A percentile compares a stretch with the other conserved stretches of the same genome.
phyloP scores from a whole-genome alignment of 1,139 yeast genomes.

The Magnusiomyces tetraspermus region DNA sequence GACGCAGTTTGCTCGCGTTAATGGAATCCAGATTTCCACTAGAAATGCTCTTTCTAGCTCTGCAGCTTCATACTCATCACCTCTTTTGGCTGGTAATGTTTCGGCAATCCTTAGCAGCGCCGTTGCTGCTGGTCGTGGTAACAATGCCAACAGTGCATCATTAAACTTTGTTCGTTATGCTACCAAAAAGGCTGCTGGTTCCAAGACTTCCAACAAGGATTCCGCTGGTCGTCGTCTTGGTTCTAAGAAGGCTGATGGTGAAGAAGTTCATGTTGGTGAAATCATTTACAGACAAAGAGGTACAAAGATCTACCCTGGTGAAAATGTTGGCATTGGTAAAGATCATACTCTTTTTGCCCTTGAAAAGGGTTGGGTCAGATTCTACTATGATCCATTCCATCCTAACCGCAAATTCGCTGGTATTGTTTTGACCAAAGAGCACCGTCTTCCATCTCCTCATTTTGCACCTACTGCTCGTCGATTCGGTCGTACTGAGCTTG shows the following conservation, averaged over 20 bases:
- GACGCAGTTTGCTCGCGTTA: conserved; percentile 3
- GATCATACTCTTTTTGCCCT: conserved; percentile 88
- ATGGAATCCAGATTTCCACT: background rate
- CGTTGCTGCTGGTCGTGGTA: background rate
- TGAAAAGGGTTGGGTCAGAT: conserved; percentile 90
- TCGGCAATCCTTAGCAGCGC: background rate
- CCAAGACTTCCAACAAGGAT: conserved; percentile 85
- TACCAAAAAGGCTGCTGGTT: conserved; percentile 89
- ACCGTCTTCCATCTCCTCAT: conserved; percentile 75
- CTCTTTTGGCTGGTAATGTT: conserved; percentile 23
- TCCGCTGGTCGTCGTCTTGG: conserved; percentile 95
- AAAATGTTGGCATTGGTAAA: conserved; percentile 73
- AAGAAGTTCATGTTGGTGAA: conserved; percentile 65
- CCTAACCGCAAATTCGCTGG: conserved; percentile 89
- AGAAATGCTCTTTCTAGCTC: conserved; percentile 14
- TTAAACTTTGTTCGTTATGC: conserved; percentile 65
- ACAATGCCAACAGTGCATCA: background rate
- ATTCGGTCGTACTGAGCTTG: conserved; percentile 59
- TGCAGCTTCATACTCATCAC: conserved; percentile 8
- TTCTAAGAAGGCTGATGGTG: conserved; percentile 73
- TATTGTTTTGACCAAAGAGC: conserved; percentile 58
- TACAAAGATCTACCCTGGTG: conserved; percentile 94
- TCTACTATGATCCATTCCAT: conserved; percentile 93
- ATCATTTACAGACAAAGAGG: conserved; percentile 94
- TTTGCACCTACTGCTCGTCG: conserved; percentile 80